Percentiles rank a stretch among this genome's conserved stretches.
Evolutionary conservation across 2,329 filamentous ascomycete species (phyloP).

Genomic region (Fusarium aywerte): DNA sequence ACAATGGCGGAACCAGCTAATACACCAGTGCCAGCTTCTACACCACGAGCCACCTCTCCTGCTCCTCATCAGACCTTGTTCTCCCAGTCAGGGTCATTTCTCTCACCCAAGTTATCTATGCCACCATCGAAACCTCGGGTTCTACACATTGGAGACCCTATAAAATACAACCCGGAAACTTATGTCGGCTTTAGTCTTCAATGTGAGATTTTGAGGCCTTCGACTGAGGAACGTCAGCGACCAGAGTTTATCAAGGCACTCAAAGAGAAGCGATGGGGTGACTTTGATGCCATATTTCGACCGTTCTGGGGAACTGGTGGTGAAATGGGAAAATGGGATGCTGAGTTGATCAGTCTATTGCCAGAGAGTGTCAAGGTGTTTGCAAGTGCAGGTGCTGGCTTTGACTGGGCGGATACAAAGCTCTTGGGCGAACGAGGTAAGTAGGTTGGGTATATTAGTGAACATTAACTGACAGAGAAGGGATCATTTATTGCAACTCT

Average conservation of each 20-base stretch:
- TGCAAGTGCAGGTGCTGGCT: conserved; percentile 72
- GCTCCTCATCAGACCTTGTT: conserved; percentile 42
- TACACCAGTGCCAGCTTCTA: conserved; percentile 58
- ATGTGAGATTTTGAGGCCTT: conserved; percentile 64
- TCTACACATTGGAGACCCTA: conserved; percentile 77
- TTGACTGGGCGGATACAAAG: conserved; percentile 73
- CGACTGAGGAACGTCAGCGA: conserved; percentile 61
- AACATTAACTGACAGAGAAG: conserved; percentile 46
- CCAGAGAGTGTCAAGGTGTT: conserved; percentile 68
- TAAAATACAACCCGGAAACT: conserved; percentile 61
- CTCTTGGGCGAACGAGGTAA: conserved; percentile 69
- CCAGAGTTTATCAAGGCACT: conserved; percentile 62
- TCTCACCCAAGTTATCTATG: conserved; percentile 42
- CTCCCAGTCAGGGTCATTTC: conserved; percentile 42
- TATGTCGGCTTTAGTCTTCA: conserved; percentile 56
- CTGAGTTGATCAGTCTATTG: conserved; percentile 66
- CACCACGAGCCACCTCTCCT: conserved; percentile 58
- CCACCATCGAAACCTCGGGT: conserved; percentile 62
- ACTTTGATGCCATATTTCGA: conserved; percentile 66
- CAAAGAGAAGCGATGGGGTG: conserved; percentile 63
- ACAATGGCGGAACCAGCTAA: conserved; percentile 61
- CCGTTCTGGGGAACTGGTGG: conserved; percentile 72
- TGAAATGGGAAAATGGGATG: conserved; percentile 73
- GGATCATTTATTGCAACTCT: conserved; percentile 78
- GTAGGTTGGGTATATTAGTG: background rate